phyloP scores from a whole-genome alignment of 192 early-diverging fungal genomes.

The Coemansia sp. region DNA sequence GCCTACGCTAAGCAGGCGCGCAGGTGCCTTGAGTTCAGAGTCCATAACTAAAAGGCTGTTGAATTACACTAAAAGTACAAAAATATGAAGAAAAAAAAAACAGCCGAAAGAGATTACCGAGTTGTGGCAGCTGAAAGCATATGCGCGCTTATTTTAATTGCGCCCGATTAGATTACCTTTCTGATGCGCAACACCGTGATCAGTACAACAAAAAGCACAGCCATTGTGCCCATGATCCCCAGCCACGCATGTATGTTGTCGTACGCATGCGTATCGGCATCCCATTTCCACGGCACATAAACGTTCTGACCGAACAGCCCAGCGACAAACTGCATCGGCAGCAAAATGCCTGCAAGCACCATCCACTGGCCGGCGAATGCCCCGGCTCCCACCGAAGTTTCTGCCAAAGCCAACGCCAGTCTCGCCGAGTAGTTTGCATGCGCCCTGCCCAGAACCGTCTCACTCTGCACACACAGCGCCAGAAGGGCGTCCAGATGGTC shows the following conservation, averaged over 20 bases:
- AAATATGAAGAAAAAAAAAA: constrained; percentile 7
- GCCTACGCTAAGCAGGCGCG: constrained; percentile 23
- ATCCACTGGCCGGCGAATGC: constrained; percentile 23
- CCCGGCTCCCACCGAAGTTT: constrained; percentile 49
- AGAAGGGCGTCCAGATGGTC: constrained; percentile 73
- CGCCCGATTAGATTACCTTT: constrained; percentile 5
- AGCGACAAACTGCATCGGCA: constrained; percentile 62
- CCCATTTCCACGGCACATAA: constrained; percentile 52
- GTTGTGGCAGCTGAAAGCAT: too few relatives aligned
- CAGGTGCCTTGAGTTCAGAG: constrained; percentile 10
- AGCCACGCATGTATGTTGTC: constrained; percentile 47
- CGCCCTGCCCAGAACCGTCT: constrained; percentile 66
- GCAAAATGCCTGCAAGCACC: constrained; percentile 31
- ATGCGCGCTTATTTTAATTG: too few relatives aligned
- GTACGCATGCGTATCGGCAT: constrained; percentile 34
- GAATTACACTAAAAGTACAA: background rate
- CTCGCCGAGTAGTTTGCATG: constrained; percentile 83
- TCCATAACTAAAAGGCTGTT: constrained; percentile 2
- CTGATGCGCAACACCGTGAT: constrained; percentile 15
- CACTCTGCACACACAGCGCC: constrained; percentile 66
- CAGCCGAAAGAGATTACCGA: background rate
- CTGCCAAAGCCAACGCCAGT: constrained; percentile 68
- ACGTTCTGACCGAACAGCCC: constrained; percentile 70
- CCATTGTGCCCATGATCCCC: constrained; percentile 53
- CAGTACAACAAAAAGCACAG: constrained; percentile 32